Percentiles rank a stretch among this genome's conserved stretches.
Conservation (phyloP, 1,284 basidiomycete species). For the Pascua guehoae region DNA sequence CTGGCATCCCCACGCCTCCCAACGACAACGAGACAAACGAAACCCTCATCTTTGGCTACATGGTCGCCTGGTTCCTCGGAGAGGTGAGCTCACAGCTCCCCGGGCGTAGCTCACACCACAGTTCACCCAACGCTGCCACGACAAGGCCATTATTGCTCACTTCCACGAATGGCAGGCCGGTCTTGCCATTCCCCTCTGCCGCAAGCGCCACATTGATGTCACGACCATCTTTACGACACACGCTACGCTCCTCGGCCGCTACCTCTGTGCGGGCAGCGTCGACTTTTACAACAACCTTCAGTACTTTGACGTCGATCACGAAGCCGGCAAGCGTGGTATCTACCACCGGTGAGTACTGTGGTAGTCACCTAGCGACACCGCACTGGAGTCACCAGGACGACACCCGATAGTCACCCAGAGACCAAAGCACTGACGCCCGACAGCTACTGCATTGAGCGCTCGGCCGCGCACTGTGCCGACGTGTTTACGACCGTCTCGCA, state of each 20-base stretch:
- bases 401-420: not conserved
- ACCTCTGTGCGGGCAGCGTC: slow-evolving; percentile 93
- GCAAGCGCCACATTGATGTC: slow-evolving; percentile 94
- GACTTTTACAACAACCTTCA: slow-evolving; percentile 99
- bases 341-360: slow-evolving; percentile 54
- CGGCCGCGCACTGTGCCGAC: slow-evolving; percentile 89
- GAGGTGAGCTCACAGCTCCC: slow-evolving; percentile 66
- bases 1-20: slow-evolving; percentile 92
- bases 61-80: slow-evolving; percentile 98
- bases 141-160: slow-evolving; percentile 86
- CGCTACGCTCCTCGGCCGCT: slow-evolving; percentile 95
- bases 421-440: slow-evolving; percentile 22
- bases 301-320: slow-evolving; percentile 99
- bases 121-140: slow-evolving; percentile 75
- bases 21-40: slow-evolving; percentile 98
- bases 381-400: not conserved
- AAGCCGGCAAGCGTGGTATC: slow-evolving; percentile 97
- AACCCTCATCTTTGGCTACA: slow-evolving; percentile 97
- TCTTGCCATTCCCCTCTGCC: slow-evolving; percentile 89
- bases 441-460: slow-evolving; percentile 94
- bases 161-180: slow-evolving; percentile 99
- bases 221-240: slow-evolving; percentile 98
- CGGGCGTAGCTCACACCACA: slow-evolving; percentile 42
- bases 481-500: slow-evolving; percentile 98
- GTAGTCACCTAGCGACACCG: too few species aligned